Percentiles rank a stretch among this genome's conserved stretches.
Conservation (phyloP, 2,329 filamentous ascomycete genomes). For the Fusarium lateritium region DNA sequence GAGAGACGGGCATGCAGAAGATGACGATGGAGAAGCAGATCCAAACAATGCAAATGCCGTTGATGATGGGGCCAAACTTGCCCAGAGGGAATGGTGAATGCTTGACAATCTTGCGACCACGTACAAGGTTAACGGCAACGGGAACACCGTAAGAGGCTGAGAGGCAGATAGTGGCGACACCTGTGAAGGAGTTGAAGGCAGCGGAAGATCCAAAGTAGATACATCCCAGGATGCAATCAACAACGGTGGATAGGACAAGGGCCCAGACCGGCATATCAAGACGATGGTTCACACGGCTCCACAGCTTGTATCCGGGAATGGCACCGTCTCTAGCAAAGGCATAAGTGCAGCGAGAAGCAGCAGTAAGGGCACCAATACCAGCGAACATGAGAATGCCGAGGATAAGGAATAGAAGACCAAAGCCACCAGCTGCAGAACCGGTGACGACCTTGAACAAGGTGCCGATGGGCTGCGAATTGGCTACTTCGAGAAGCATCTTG, state of each 20-base stretch:
- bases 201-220: constrained; percentile 85
- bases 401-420: constrained; percentile 82
- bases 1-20: constrained; percentile 80
- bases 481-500: constrained; percentile 71
- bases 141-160: constrained; percentile 83
- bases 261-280: constrained; percentile 80
- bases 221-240: constrained; percentile 80
- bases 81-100: constrained; percentile 79
- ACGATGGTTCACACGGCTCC: constrained; percentile 74
- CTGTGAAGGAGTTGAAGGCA: constrained; percentile 85
- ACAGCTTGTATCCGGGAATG: constrained; percentile 77
- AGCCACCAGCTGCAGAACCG: constrained; percentile 79
- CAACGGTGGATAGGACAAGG: constrained; percentile 75
- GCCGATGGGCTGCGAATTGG: constrained; percentile 82
- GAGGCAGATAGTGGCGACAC: constrained; percentile 84
- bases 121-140: constrained; percentile 78
- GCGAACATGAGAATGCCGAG: constrained; percentile 84
- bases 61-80: constrained; percentile 77
- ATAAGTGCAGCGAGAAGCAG: constrained; percentile 81
- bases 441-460: constrained; percentile 83
- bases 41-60: constrained; percentile 78
- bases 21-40: constrained; percentile 78
- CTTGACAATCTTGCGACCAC: constrained; percentile 75
- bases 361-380: constrained; percentile 81
- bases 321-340: constrained; percentile 83